phyloP scores from a whole-genome alignment of 768 basidiomycete genomes.

The Suillus clintonianus region DNA sequence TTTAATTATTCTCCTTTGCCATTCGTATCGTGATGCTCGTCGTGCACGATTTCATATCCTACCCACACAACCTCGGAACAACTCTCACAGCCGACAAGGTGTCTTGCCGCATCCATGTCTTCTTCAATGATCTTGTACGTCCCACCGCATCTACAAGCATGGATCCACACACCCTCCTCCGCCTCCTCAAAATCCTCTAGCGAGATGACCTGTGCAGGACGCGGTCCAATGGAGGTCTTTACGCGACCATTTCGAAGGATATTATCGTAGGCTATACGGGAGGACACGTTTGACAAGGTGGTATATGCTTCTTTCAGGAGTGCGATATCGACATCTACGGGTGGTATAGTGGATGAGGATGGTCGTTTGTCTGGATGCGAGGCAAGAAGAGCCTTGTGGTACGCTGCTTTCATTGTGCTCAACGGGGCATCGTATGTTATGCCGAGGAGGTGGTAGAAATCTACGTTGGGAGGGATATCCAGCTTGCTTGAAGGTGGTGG shows the following conservation, averaged over 20 bases:
- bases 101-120: slow-evolving; percentile 69
- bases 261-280: slow-evolving; percentile 55
- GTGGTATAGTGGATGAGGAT: slow-evolving; percentile 24
- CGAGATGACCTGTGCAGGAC: slow-evolving; percentile 79
- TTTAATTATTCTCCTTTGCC: background rate
- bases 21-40: slow-evolving; percentile 15
- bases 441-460: slow-evolving; percentile 65
- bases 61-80: slow-evolving; percentile 87
- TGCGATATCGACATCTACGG: slow-evolving; percentile 45
- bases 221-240: slow-evolving; percentile 36
- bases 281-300: slow-evolving; percentile 52
- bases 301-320: slow-evolving; percentile 68
- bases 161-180: slow-evolving; percentile 47
- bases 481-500: slow-evolving; percentile 9
- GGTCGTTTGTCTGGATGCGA: slow-evolving; percentile 64
- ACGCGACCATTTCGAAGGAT: slow-evolving; percentile 12
- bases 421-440: slow-evolving; percentile 50
- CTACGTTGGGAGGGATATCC: slow-evolving; percentile 20
- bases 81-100: slow-evolving; percentile 69
- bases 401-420: slow-evolving; percentile 66
- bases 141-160: slow-evolving; percentile 77
- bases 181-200: slow-evolving; percentile 67
- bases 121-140: slow-evolving; percentile 54
- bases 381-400: slow-evolving; percentile 64
- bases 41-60: slow-evolving; percentile 66